Base-by-base conservation (phyloP, 441 rosid genomes). In the Biscutella auriculata region DNA sequence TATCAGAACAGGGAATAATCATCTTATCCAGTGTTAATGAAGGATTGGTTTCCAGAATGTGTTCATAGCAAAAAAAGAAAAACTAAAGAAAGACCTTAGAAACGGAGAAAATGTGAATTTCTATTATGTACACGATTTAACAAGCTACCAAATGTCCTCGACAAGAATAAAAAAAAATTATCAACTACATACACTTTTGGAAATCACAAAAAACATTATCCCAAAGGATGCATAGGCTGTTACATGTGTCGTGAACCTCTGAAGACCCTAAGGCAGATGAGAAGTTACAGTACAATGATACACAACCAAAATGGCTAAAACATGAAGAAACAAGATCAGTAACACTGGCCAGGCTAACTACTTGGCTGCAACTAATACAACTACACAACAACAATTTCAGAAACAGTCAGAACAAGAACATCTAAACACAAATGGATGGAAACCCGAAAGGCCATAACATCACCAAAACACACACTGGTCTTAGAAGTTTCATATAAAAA, bases 401-500 rank as follows among this genome's bases (percentile, higher is more conserved):
- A 69, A 69, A 51, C 68, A 57, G 34, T 63, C 35, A 43, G 51
- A 50, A 53, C n/a, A 28, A 42, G 50, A 63, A 15, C 60, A 51
- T 48, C 73, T 62, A 62, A 56, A 48, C 63, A 62, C 59, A 56
- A 46, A 61, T 14, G 35, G 63, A 62, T 39, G 50, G 42, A 67
- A 52, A 53, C 30, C 44, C 39, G 7, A 49, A 45, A 57, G 64
- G 64, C 60, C 56, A 62, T 50, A 57, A 63, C 73, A 62, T 57
- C 60, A 62, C 60, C 68, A 68, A 44, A 62, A 56, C 58, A 62
- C 63, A 69, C 65, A 69, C 47, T 49, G 43, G 73, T 69, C 65
- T 69, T 57, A 56, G 36, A 50, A 69, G 28, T 69, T 62, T 62
- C 67, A 62, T 37, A 62, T 42, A 62, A 56, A 63, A 35, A 43